Evolutionary conservation across 495 filamentous ascomycete species (phyloP), one percentile per base, ranked within the genome.

Genomic region (Aspergillus steynii): DNA sequence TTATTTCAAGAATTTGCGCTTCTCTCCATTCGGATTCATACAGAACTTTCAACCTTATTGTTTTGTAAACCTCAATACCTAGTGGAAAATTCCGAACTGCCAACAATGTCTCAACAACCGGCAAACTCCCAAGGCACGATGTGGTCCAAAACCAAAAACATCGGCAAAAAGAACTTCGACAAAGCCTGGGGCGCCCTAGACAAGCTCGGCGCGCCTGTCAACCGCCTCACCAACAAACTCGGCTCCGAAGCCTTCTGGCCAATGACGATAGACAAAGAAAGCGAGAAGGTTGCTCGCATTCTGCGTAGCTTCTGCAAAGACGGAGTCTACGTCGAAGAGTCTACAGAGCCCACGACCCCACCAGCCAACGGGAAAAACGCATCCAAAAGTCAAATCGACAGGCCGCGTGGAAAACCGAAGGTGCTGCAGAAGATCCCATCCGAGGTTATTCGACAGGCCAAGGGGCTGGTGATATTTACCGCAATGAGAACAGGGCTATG

Each of bases 401-500:
- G 77, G 32, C 86, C 88, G 51, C 83, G 82, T 53, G 81, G 80
- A 61, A 90, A 89, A 72, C 86, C 88, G 64, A 84, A 79, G 57
- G 83, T 91, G 1, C 71, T 92, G 15, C 89, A 94, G 74, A 93
- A 93, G 77, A 96, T 97, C 31, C 93, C 93, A 0, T 74, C 85
- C 29, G 77, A 89, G 68, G 91, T 96, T 49, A 89, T 97, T 58
- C 83, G 88, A 66, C 87, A 90, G 74, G 92, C 93, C 12, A 91
- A 94, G 68, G 93, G 91, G 9, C 74, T 97, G 42, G 92, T 90
- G 29, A 88, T 97, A 61, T 97, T 97, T 77, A 96, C 93, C 0
- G 93, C 90, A 20, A 93, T 97, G 90, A 87, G 93, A 52, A 92
- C 92, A 20, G 93, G 93, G 32, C 81, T 97, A 15, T 97, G 92